phyloP scores from a whole-genome alignment of 2,329 filamentous ascomycete species.

The Penicillium sp. region DNA sequence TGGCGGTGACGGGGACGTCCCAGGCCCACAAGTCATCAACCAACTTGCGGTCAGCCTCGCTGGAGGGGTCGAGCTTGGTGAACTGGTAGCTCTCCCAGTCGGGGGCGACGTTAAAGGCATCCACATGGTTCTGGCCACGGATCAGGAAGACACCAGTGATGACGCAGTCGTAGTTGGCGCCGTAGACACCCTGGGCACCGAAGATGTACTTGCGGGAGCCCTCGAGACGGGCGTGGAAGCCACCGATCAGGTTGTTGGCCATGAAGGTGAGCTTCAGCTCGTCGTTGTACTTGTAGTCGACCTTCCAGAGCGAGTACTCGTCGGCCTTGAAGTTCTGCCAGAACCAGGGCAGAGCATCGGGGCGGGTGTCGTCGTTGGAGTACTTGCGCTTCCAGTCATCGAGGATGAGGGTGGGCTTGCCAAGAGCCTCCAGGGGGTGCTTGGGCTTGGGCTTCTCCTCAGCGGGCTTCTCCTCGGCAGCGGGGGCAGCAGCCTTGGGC shows the following conservation, averaged over 20 bases:
- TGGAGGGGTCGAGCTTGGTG: slow-evolving; percentile 90
- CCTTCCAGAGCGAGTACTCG: slow-evolving; percentile 92
- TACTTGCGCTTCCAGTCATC: slow-evolving; percentile 99
- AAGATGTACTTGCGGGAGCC: slow-evolving; percentile 97
- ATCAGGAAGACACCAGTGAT: slow-evolving; percentile 92
- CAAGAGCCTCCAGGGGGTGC: slow-evolving; percentile 87
- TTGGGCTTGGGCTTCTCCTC: slow-evolving; percentile 78
- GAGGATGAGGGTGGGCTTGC: slow-evolving; percentile 73
- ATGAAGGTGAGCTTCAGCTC: slow-evolving; percentile 98
- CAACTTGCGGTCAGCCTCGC: slow-evolving; percentile 78
- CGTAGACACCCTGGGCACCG: slow-evolving; percentile 84
- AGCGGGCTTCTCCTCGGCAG: slow-evolving; percentile 54
- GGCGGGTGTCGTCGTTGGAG: slow-evolving; percentile 87
- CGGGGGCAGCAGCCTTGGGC: slow-evolving; percentile 60
- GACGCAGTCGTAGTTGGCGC: slow-evolving; percentile 80
- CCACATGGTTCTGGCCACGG: slow-evolving; percentile 80
- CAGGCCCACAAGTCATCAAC: slow-evolving; percentile 86
- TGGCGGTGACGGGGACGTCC: slow-evolving; percentile 76
- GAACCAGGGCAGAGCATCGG: slow-evolving; percentile 90
- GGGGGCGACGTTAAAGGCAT: slow-evolving; percentile 94
- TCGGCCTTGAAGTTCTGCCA: slow-evolving; percentile 93
- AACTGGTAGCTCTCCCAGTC: slow-evolving; percentile 97
- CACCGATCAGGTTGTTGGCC: slow-evolving; percentile 96
- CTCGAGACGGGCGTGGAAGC: slow-evolving; percentile 97
- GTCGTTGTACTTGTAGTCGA: slow-evolving; percentile 98